Evolutionary conservation across 352 stramenopile species (phyloP), one percentile per base, ranked within the genome.

Genomic region (Pythium chondricola): DNA sequence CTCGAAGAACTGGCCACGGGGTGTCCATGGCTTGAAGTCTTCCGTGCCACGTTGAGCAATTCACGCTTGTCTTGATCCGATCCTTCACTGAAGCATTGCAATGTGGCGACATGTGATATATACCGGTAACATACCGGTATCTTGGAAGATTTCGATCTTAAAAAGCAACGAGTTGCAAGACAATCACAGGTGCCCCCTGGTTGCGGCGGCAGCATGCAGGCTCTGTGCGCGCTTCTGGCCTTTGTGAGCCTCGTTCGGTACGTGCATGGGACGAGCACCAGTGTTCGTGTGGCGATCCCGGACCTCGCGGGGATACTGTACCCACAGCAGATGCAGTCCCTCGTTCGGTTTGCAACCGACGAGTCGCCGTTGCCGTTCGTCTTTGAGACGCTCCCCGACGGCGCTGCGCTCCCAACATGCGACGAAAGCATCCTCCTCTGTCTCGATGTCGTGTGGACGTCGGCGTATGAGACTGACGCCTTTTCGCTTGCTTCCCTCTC

Each of bases 291-390:
- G 20, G 52, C 56, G 18, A 35, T 65, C 9, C 64, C 64, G 4
- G 53, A 70, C 33, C 17, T 73, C 30, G 61, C 52, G 0, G 61
- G 57, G 4, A 62, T 59, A 41, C 54, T 73, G 35, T 73, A 63
- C 22, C 56, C 56, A 10, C 29, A 41, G 30, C 45, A 50, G 30
- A 33, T 61, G 29, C 50, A 52, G 24, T 40, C 22, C 29, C 47
- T 61, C 6, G 38, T 17, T n/a, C 11, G 16, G 13, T 73, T 73
- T 42, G 56, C 48, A 2, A 37, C 49, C 6, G n/a, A n/a, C n/a
- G n/a, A n/a, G n/a, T 3, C 38, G 18, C 32, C 32, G 6, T 31
- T 41, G 3, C 38, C 56, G 8, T 48, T 54, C 29, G 52, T 32
- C 36, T 29, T 32, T 29, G 14, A 18, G 21, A 39, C 11, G n/a